Evolutionary conservation across 495 filamentous ascomycete genomes (phyloP), one percentile per base, ranked within the genome.

Genomic region (Aspergillus funiculosus): DNA sequence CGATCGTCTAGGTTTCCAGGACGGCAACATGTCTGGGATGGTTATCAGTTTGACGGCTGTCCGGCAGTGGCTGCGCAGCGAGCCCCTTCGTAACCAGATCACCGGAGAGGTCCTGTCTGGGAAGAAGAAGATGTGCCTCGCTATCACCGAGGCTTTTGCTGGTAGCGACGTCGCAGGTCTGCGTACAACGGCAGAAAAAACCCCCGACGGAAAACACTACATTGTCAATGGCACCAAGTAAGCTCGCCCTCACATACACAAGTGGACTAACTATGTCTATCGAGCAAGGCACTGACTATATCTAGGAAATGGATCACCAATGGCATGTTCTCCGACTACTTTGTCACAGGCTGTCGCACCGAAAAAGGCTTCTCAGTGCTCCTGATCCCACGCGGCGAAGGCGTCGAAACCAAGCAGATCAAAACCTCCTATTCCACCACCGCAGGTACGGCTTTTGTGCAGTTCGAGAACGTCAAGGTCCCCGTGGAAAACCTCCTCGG

Each of bases 131-230:
- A 87, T 91, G 67, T 89, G 79, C 61, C 72, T 94, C 3, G 87
- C 87, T 37, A 87, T 94, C 59, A 91, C 87, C 5, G 88, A 94
- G 62, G 87, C 88, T 7, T 94, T 94, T 62, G 88, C 87, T 19
- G 87, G 88, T 4, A 87, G 82, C 43, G 88, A 94, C 67, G 87
- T 94, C 7, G 87, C 87, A 6, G 83, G 86, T 13, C 73, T 94
- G 10, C 75, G 86, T 43, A 91, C 86, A 3, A 91, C 87, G 1
- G 87, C 87, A 7, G 76, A 72, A 48, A 87, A 89, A 73, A 90
- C 85, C 10, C 69, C 83, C 7, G 87, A 91, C 62, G 87, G 87
- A 39, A 86, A 86, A 59, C 75, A 86, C 64, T 94, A 89, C 61
- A 82, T 91, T 49, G 78, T 94, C 50, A 89, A 88, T 63, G 87